phyloP scores from a whole-genome alignment of 2,329 filamentous ascomycete species.

The Ophiostoma piceae region DNA sequence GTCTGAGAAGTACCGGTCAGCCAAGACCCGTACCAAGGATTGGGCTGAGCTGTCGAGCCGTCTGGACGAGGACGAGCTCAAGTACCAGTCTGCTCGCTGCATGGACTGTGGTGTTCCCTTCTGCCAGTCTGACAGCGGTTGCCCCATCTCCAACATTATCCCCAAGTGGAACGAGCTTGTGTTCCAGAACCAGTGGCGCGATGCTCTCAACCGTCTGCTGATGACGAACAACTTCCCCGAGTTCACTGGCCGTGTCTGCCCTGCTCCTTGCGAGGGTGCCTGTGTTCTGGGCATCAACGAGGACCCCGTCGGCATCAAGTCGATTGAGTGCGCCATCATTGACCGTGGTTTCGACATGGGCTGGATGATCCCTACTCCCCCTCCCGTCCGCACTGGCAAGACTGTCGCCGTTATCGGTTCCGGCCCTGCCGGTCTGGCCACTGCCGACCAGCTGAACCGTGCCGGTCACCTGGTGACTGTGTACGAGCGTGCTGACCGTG shows the following conservation, averaged over 20 bases:
- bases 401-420: slow-evolving; percentile 85
- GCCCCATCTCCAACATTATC: slow-evolving; percentile 95
- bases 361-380: slow-evolving; percentile 86
- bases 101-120: slow-evolving; percentile 99
- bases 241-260: slow-evolving; percentile 94
- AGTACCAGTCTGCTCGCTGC: slow-evolving; percentile 93
- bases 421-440: slow-evolving; percentile 82
- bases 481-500: slow-evolving; percentile 86
- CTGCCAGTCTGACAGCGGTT: slow-evolving; percentile 93
- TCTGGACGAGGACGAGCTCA: slow-evolving; percentile 88
- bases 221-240: slow-evolving; percentile 99
- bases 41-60: slow-evolving; percentile 88
- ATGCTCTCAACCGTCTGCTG: slow-evolving; percentile 82
- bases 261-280: slow-evolving; percentile 91
- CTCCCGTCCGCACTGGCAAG: slow-evolving; percentile 78
- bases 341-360: slow-evolving; percentile 97
- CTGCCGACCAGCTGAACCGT: slow-evolving; percentile 89
- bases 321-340: slow-evolving; percentile 95
- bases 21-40: slow-evolving; percentile 79
- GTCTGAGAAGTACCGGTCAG: slow-evolving; percentile 84
- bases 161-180: slow-evolving; percentile 93
- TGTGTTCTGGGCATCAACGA: slow-evolving; percentile 96
- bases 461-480: slow-evolving; percentile 84
- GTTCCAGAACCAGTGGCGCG: slow-evolving; percentile 72
- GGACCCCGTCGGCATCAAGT: slow-evolving; percentile 96